Percentiles rank a stretch among this genome's conserved stretches.
phyloP scores from a whole-genome alignment of 1,284 basidiomycete genomes.

The Athelia psychrophila region DNA sequence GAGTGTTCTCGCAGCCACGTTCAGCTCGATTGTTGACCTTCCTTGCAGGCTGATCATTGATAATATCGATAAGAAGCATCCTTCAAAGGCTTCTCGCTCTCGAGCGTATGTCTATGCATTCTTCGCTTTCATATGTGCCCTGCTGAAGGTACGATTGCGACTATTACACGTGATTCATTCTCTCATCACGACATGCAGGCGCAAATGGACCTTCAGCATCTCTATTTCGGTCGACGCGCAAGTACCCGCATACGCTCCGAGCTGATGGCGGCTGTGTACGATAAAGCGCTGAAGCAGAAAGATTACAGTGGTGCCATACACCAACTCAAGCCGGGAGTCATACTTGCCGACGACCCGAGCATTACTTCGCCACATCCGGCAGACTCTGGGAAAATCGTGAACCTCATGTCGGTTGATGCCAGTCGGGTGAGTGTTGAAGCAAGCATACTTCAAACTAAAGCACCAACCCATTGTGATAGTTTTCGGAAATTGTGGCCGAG shows the following conservation, averaged over 20 bases:
- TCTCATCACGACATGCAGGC: slow-evolving; percentile 31
- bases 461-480: slow-evolving; percentile 40
- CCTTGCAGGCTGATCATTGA: slow-evolving; percentile 39
- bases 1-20: background rate
- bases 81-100: slow-evolving; percentile 44
- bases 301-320: slow-evolving; percentile 80
- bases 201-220: slow-evolving; percentile 71
- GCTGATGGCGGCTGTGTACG: slow-evolving; percentile 83
- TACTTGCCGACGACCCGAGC: slow-evolving; percentile 6
- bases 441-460: too few species aligned
- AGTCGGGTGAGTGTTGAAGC: slow-evolving; percentile 43
- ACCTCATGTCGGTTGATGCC: slow-evolving; percentile 73
- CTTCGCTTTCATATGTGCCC: slow-evolving; percentile 57
- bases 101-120: slow-evolving; percentile 72
- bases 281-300: slow-evolving; percentile 84
- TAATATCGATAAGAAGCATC: slow-evolving; percentile 26
- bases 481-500: background rate
- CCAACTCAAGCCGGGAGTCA: slow-evolving; percentile 24
- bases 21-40: too few species aligned
- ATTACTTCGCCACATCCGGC: slow-evolving; percentile 26
- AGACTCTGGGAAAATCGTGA: slow-evolving; percentile 76
- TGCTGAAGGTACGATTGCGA: slow-evolving; percentile 42
- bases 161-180: background rate
- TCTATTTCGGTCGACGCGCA: slow-evolving; percentile 78
- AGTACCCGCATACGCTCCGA: slow-evolving; percentile 67